Conservation (phyloP, 352 stramenopile genomes). For the Phytophthora foliorum region DNA sequence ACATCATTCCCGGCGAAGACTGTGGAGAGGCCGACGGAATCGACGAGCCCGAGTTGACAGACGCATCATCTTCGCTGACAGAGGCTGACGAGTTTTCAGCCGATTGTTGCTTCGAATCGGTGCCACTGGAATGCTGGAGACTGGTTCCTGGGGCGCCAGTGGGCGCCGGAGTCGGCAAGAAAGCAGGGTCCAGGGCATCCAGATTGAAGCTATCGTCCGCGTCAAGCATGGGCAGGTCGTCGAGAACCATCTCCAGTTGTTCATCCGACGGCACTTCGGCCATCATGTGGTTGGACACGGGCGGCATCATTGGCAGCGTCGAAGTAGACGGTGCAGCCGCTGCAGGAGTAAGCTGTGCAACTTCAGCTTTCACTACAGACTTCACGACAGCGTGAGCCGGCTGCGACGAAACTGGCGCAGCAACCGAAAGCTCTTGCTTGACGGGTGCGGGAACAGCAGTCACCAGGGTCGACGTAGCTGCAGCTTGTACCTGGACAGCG, state of each 20-base stretch:
- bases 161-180: slow-evolving; percentile 37
- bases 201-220: slow-evolving; percentile 70
- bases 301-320: slow-evolving; percentile 36
- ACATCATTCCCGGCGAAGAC: slow-evolving; percentile 64
- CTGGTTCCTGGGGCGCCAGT: slow-evolving; percentile 13
- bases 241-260: slow-evolving; percentile 75
- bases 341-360: slow-evolving; percentile 1
- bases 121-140: slow-evolving; percentile 22
- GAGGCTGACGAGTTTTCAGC: slow-evolving; percentile 53
- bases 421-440: slow-evolving; percentile 17
- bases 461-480: background rate
- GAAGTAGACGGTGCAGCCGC: background rate
- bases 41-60: slow-evolving; percentile 68
- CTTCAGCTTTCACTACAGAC: slow-evolving; percentile 26
- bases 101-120: slow-evolving; percentile 51
- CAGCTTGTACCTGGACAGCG: background rate
- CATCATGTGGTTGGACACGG: slow-evolving; percentile 46
- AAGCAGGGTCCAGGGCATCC: slow-evolving; percentile 47
- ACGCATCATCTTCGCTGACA: slow-evolving; percentile 60
- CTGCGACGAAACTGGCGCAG: background rate
- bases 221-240: slow-evolving; percentile 81
- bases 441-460: background rate
- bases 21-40: slow-evolving; percentile 66
- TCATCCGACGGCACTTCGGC: slow-evolving; percentile 68
- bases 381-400: background rate